These are phyloP conservation scores for Bruguiera hainesii DNA, from an alignment of 441 rosid species.

Conservation along the genomic window DNA sequence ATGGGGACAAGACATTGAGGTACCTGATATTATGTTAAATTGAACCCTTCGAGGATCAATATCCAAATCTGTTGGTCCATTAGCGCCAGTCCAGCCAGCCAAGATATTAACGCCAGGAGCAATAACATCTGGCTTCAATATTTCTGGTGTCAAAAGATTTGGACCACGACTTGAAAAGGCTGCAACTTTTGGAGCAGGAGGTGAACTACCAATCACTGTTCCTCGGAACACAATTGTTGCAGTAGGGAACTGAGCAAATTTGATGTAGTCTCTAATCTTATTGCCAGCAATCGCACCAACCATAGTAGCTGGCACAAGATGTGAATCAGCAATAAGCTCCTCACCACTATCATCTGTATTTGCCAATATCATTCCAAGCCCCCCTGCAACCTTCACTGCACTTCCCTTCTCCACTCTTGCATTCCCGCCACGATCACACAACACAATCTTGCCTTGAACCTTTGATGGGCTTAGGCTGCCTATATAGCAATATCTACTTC, in stretches of 20 bases:
- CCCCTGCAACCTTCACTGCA: conserved; percentile 79
- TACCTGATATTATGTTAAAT: conserved; percentile 86
- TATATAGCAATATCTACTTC: conserved; percentile 46
- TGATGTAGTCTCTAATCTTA: conserved; percentile 49
- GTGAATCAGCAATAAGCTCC: conserved; percentile 83
- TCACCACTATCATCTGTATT: conserved; percentile 68
- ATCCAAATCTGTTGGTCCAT: conserved; percentile 59
- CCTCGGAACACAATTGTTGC: conserved; percentile 60
- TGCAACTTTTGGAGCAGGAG: conserved; percentile 71
- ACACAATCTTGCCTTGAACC: conserved; percentile 67
- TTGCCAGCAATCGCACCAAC: conserved; percentile 59
- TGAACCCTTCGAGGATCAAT: conserved; percentile 67
- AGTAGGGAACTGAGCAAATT: conserved; percentile 40
- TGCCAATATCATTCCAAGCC: conserved; percentile 73
- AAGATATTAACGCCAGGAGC: conserved; percentile 85
- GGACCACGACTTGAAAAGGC: conserved; percentile 92
- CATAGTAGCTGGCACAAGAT: conserved; percentile 67
- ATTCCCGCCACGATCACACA: conserved; percentile 79
- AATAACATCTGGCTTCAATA: conserved; percentile 81
- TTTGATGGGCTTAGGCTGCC: conserved; percentile 43
- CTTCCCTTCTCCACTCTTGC: conserved; percentile 80
- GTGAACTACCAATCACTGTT: conserved; percentile 56
- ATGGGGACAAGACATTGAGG: conserved; percentile 94
- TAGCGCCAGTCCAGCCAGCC: conserved; percentile 81
- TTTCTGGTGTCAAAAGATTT: conserved; percentile 55